These are phyloP conservation scores for Elaphomyces granulatus DNA, from an alignment of 495 filamentous ascomycete species.

Conservation along the genomic window DNA sequence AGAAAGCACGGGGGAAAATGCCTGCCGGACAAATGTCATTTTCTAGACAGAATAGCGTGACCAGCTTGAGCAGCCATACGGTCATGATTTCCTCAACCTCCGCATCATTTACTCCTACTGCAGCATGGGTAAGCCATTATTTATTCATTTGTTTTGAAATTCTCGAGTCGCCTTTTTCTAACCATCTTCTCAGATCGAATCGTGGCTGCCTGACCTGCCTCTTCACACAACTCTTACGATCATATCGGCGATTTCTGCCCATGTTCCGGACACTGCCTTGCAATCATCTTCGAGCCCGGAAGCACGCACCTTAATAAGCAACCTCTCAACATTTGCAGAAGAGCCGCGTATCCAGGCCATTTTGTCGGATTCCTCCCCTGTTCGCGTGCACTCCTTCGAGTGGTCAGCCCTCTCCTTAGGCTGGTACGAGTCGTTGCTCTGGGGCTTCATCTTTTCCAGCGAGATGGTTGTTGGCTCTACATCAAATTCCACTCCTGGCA, in stretches of 20 bases:
- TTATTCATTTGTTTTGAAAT: not conserved
- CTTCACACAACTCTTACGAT: constrained; percentile 80
- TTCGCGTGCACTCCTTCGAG: constrained; percentile 80
- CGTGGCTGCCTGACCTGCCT: constrained; percentile 83
- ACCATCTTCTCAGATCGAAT: constrained; percentile 54
- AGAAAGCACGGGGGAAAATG: constrained; percentile 94
- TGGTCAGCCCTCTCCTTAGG: constrained; percentile 87
- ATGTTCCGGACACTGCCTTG: constrained; percentile 29
- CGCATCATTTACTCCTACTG: constrained; percentile 63
- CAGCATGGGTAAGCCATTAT: constrained; percentile 44
- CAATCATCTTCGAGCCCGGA: constrained; percentile 21
- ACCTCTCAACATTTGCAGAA: constrained; percentile 43
- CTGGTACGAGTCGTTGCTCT: constrained; percentile 92
- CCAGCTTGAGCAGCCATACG: constrained; percentile 59
- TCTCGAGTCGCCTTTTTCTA: constrained; percentile 8
- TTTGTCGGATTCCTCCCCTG: constrained; percentile 49
- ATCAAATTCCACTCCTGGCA: constrained; percentile 43
- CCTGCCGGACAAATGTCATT: constrained; percentile 74
- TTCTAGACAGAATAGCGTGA: constrained; percentile 83
- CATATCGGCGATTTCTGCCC: constrained; percentile 42
- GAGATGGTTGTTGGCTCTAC: constrained; percentile 70
- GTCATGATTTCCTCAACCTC: constrained; percentile 34
- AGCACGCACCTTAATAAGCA: constrained; percentile 26
- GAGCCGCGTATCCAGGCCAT: constrained; percentile 54
- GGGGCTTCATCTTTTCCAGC: constrained; percentile 85